Percentiles rank a stretch among this genome's conserved stretches.
Evolutionary conservation across 2,329 filamentous ascomycete species (phyloP).

Genomic region (Stagonosporopsis rhizophila): DNA sequence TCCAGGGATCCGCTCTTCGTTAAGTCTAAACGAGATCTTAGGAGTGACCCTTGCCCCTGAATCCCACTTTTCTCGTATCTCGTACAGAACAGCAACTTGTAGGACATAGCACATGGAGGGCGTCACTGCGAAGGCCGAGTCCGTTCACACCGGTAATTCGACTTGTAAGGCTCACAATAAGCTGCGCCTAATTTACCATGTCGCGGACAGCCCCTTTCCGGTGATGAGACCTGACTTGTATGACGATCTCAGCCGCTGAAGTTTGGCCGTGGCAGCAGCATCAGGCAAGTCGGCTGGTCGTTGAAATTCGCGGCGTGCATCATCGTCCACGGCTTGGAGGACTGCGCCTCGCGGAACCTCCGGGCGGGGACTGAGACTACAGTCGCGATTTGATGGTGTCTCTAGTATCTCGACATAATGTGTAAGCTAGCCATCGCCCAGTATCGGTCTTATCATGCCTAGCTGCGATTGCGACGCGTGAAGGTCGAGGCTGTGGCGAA

Average conservation of each 20-base stretch:
- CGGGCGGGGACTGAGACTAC: neutral
- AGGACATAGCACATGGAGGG: neutral
- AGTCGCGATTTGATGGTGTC: neutral
- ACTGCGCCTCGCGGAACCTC: neutral
- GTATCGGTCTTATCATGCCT: neutral
- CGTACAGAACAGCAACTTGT: neutral
- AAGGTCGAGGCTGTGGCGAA: conserved; percentile 2
- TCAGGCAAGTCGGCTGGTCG: neutral
- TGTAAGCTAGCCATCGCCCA: neutral
- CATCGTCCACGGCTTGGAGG: neutral
- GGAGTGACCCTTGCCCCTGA: neutral
- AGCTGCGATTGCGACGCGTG: neutral
- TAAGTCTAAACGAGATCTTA: neutral
- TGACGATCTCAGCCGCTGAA: neutral
- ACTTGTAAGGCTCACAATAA: neutral
- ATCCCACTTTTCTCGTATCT: too few relatives aligned
- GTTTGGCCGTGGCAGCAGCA: neutral
- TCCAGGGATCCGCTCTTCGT: neutral
- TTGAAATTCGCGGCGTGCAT: neutral
- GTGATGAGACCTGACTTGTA: neutral
- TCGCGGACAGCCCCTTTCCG: conserved; percentile 3
- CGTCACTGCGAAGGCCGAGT: neutral
- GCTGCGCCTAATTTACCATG: neutral
- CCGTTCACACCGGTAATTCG: neutral
- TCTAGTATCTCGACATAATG: neutral